phyloP scores from a whole-genome alignment of 2,329 filamentous ascomycete species.

The Penicillium thymicola region DNA sequence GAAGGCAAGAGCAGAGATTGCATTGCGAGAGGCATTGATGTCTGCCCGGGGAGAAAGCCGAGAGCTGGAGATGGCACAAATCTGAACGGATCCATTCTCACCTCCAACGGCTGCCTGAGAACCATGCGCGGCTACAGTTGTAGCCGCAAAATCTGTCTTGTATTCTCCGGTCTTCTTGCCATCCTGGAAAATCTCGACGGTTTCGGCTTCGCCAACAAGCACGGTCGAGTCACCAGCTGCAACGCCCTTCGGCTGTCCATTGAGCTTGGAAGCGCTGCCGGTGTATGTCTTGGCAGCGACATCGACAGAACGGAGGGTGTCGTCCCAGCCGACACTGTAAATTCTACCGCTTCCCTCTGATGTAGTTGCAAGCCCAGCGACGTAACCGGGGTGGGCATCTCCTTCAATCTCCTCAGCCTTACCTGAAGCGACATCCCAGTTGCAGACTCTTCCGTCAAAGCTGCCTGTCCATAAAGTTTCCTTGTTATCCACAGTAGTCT shows the following conservation, averaged over 20 bases:
- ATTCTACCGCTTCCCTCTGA: constrained; percentile 55
- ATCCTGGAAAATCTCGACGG: constrained; percentile 59
- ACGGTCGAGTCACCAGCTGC: constrained; percentile 52
- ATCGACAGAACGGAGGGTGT: constrained; percentile 78
- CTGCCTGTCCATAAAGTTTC: constrained; percentile 82
- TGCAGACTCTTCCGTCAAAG: constrained; percentile 82
- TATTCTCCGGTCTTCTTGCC: constrained; percentile 58
- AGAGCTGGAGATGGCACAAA: constrained; percentile 65
- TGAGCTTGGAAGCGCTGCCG: constrained; percentile 64
- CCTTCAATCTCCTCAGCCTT: constrained; percentile 71
- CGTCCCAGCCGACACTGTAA: constrained; percentile 93
- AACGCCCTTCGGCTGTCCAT: constrained; percentile 77
- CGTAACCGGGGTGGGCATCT: constrained; percentile 78
- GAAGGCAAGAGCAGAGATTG: constrained; percentile 78
- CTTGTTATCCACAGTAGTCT: constrained; percentile 48
- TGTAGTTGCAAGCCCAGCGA: constrained; percentile 68
- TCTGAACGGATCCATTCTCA: constrained; percentile 68
- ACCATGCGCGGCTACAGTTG: constrained; percentile 67
- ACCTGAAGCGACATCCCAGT: constrained; percentile 75
- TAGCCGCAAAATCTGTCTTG: constrained; percentile 62
- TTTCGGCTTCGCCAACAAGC: constrained; percentile 58
- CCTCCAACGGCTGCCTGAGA: constrained; percentile 71
- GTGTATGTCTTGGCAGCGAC: constrained; percentile 71
- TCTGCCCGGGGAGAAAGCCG: constrained; percentile 54
- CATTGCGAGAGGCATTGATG: constrained; percentile 66